Percentiles rank a stretch among this genome's conserved stretches.
phyloP scores from a whole-genome alignment of 129 eudicot species.

The Flaveria trinervia region DNA sequence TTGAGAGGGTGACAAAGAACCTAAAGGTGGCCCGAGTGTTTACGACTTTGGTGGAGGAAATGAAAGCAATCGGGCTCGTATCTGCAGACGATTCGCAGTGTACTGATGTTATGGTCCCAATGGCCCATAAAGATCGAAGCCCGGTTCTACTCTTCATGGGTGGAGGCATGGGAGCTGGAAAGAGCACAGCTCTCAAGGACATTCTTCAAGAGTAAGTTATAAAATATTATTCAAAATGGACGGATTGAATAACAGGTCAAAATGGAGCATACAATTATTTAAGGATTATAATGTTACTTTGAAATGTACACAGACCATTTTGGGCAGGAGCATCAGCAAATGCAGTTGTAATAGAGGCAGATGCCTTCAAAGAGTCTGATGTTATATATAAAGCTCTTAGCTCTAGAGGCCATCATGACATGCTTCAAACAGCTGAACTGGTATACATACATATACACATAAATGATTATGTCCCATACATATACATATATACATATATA shows the following conservation, averaged over 20 bases:
- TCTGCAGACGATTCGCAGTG: conserved; percentile 80
- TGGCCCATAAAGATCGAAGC: conserved; percentile 93
- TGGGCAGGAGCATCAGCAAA: conserved; percentile 94
- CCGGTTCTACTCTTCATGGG: conserved; percentile 99
- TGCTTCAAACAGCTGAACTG: conserved; percentile 97
- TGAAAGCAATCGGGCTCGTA: conserved; percentile 87
- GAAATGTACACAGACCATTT: conserved; percentile 68
- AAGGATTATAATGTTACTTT: neutral
- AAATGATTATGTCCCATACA: neutral
- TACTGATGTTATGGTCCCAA: conserved; percentile 95
- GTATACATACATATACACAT: conserved; percentile 35
- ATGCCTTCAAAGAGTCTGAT: conserved; percentile 94
- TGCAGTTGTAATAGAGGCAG: conserved; percentile 94
- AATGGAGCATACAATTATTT: neutral
- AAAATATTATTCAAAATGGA: neutral
- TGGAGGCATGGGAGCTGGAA: conserved; percentile 99
- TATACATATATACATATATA: neutral
- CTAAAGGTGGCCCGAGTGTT: conserved; percentile 95
- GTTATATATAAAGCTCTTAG: conserved; percentile 88
- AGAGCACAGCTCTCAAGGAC: conserved; percentile 95
- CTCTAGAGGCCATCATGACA: conserved; percentile 89
- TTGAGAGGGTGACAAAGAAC: conserved; percentile 90
- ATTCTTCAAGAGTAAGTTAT: conserved; percentile 85
- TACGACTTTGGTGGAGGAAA: conserved; percentile 89
- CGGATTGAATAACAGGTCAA: neutral